Conservation (phyloP, 164 flowering plant species). For the Dillenia suffruticosa region DNA sequence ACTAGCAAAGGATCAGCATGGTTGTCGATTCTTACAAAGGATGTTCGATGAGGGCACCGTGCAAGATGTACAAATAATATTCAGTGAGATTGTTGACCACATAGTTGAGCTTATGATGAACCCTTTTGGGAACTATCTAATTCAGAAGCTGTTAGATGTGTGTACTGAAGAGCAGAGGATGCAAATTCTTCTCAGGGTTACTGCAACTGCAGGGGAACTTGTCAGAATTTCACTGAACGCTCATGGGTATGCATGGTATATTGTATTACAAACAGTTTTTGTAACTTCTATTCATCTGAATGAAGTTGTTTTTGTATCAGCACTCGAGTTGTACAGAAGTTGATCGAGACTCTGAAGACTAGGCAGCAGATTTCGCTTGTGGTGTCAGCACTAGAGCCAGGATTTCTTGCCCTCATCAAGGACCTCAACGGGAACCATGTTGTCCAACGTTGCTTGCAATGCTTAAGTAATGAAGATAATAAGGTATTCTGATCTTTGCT, state of each 20-base stretch:
- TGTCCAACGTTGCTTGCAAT: slow-evolving; percentile 67
- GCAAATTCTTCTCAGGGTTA: slow-evolving; percentile 43
- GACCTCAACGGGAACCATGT: slow-evolving; percentile 90
- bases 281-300: not conserved
- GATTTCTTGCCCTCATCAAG: slow-evolving; percentile 61
- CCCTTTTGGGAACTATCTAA: slow-evolving; percentile 87
- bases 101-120: slow-evolving; percentile 73
- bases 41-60: slow-evolving; percentile 55
- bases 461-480: slow-evolving; percentile 57
- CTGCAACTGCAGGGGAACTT: slow-evolving; percentile 48
- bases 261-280: not conserved
- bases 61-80: slow-evolving; percentile 49
- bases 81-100: slow-evolving; percentile 52
- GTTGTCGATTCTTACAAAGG: slow-evolving; percentile 69
- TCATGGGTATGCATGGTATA: slow-evolving; percentile 57
- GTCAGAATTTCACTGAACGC: slow-evolving; percentile 61
- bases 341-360: slow-evolving; percentile 64
- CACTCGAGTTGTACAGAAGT: slow-evolving; percentile 84
- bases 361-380: slow-evolving; percentile 49
- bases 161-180: slow-evolving; percentile 71
- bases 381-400: slow-evolving; percentile 55
- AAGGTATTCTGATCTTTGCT: slow-evolving; percentile 36
- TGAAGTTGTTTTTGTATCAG: slow-evolving; percentile 31
- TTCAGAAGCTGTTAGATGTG: slow-evolving; percentile 78
- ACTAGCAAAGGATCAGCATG: slow-evolving; percentile 77